Percentiles rank a stretch among this genome's conserved stretches.
Conservation (phyloP, 495 filamentous ascomycete species). For the Penicillium malachiteum region DNA sequence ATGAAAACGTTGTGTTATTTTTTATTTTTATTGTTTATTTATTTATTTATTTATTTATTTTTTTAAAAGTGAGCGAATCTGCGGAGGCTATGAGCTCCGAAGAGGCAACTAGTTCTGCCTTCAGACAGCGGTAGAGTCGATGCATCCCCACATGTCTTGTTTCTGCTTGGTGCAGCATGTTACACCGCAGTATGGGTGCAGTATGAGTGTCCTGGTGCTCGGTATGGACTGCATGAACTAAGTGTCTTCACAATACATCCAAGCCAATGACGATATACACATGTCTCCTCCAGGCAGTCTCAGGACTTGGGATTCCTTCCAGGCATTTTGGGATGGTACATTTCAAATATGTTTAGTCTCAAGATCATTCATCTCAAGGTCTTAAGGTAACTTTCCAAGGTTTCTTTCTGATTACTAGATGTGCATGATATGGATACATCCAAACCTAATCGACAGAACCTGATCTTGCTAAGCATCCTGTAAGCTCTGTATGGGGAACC, state of each 20-base stretch:
- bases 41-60: constrained; percentile 2
- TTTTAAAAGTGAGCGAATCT: neutral
- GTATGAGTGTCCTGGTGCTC: constrained; percentile 7
- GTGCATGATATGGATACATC: constrained; percentile 1
- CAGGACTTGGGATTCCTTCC: too few relatives aligned
- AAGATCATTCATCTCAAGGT: too few relatives aligned
- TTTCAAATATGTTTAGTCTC: too few relatives aligned
- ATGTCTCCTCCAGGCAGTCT: too few relatives aligned
- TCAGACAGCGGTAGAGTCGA: neutral
- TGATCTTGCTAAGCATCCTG: constrained; percentile 6
- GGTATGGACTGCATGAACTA: neutral
- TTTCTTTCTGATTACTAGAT: too few relatives aligned
- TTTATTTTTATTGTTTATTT: too few relatives aligned
- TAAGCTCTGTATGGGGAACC: neutral
- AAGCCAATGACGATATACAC: neutral
- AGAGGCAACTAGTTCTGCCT: neutral
- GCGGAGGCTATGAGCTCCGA: neutral
- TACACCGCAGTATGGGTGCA: constrained; percentile 3
- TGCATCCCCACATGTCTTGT: neutral
- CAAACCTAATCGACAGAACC: constrained; percentile 9
- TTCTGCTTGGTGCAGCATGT: neutral
- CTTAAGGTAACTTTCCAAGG: too few relatives aligned
- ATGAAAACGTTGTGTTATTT: neutral
- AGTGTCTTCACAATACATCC: neutral
- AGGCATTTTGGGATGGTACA: too few relatives aligned